These are phyloP conservation scores for Epichloe hybrida DNA, from an alignment of 2,329 filamentous ascomycete genomes.

Conservation along the genomic window DNA sequence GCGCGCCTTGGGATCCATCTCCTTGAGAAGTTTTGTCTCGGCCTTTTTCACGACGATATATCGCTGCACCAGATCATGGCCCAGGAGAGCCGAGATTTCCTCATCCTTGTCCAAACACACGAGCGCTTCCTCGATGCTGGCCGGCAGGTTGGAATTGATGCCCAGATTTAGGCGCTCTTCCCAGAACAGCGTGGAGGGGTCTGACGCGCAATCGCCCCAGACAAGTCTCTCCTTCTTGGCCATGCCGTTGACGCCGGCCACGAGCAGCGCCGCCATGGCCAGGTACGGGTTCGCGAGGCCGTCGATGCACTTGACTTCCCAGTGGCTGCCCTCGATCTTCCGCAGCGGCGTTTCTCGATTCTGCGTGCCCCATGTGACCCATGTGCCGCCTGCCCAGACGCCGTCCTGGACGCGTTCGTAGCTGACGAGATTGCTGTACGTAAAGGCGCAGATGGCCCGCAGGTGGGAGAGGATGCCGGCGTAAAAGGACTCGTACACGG, in stretches of 20 bases:
- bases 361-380: constrained; percentile 69
- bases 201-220: constrained; percentile 39
- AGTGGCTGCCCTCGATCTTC: constrained; percentile 52
- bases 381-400: constrained; percentile 66
- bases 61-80: constrained; percentile 35
- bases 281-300: constrained; percentile 70
- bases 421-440: constrained; percentile 49
- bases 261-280: constrained; percentile 24
- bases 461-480: constrained; percentile 57
- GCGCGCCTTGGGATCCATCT: constrained; percentile 33
- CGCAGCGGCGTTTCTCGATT: constrained; percentile 66
- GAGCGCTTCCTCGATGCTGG: constrained; percentile 40
- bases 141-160: constrained; percentile 41
- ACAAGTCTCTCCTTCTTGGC: constrained; percentile 22
- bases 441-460: constrained; percentile 53
- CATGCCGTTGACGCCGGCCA: constrained; percentile 18
- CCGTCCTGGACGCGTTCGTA: constrained; percentile 57
- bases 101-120: constrained; percentile 33
- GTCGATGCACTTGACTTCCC: constrained; percentile 70
- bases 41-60: constrained; percentile 46
- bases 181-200: constrained; percentile 36
- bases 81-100: constrained; percentile 32
- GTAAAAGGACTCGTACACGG: constrained; percentile 52
- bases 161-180: constrained; percentile 37
- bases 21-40: constrained; percentile 31